Percentiles rank a stretch among this genome's conserved stretches.
Conservation (phyloP, 164 flowering plant genomes). For the Vitis labrusca region DNA sequence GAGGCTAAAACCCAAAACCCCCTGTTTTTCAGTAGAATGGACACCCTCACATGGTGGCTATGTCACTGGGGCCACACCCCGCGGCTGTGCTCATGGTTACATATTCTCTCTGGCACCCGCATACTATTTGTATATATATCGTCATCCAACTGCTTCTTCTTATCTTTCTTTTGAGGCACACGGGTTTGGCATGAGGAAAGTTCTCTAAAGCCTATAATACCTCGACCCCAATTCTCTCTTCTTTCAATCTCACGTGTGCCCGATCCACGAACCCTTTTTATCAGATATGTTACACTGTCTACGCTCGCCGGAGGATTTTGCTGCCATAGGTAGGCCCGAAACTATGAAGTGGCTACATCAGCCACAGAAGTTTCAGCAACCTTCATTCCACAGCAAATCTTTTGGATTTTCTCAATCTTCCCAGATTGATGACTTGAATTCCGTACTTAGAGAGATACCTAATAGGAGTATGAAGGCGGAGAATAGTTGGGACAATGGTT, state of each 20-base stretch:
- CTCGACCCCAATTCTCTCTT: too few relatives aligned
- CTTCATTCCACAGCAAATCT: conserved; percentile 7
- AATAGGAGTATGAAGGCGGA: not conserved
- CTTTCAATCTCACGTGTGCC: too few relatives aligned
- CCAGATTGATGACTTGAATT: too few relatives aligned
- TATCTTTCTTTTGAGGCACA: too few relatives aligned
- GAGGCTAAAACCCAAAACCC: not conserved
- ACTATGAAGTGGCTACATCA: conserved; percentile 8
- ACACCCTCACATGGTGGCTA: conserved; percentile 15
- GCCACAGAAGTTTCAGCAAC: not conserved
- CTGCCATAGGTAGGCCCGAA: conserved; percentile 10
- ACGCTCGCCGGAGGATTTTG: not conserved
- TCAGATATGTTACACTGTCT: not conserved
- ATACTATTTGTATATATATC: too few relatives aligned
- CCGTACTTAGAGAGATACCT: too few relatives aligned
- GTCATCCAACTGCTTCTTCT: too few relatives aligned
- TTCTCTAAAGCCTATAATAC: too few relatives aligned
- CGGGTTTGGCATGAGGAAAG: too few relatives aligned
- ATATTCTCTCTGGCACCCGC: not conserved
- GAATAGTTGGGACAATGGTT: not conserved
- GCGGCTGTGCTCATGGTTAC: not conserved
- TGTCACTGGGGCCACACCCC: conserved; percentile 5
- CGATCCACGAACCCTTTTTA: too few relatives aligned
- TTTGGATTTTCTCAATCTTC: too few relatives aligned
- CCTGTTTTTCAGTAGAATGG: conserved; percentile 4